A percentile compares a stretch with the other conserved stretches of the same genome.
These are phyloP conservation scores for Endocarpon pusillum DNA, from an alignment of 495 filamentous ascomycete species.

Conservation along the genomic window DNA sequence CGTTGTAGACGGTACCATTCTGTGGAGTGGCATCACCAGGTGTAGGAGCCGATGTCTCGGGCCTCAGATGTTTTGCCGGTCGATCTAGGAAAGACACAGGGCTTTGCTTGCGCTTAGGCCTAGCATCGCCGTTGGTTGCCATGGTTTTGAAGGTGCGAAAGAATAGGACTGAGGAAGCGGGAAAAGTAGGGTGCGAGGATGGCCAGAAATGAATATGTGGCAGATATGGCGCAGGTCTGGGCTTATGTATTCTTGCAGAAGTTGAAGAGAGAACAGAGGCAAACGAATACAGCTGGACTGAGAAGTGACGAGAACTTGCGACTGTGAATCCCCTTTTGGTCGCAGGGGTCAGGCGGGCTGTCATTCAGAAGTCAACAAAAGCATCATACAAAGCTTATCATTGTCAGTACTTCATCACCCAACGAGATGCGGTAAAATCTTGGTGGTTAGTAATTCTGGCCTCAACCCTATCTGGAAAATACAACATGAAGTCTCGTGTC, in stretches of 20 bases:
- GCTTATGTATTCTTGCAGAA: slow-evolving; percentile 1
- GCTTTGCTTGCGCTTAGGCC: slow-evolving; percentile 45
- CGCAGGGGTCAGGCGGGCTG: slow-evolving; percentile 11
- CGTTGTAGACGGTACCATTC: slow-evolving; percentile 30
- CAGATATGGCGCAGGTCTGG: slow-evolving; percentile 3
- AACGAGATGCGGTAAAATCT: too few relatives aligned
- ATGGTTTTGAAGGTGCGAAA: slow-evolving; percentile 16
- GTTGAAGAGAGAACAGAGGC: not conserved
- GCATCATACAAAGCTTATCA: too few relatives aligned
- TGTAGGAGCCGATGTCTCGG: slow-evolving; percentile 25
- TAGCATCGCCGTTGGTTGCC: slow-evolving; percentile 33
- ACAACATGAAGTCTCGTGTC: too few relatives aligned
- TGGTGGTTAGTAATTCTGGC: too few relatives aligned
- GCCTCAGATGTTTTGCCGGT: slow-evolving; percentile 38
- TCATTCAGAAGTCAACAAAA: slow-evolving; percentile 20
- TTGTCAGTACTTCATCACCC: too few relatives aligned
- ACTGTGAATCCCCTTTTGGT: slow-evolving; percentile 20
- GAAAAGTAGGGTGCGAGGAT: not conserved
- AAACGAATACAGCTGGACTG: slow-evolving; percentile 2
- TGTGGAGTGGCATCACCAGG: slow-evolving; percentile 28
- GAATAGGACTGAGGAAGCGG: slow-evolving; percentile 1
- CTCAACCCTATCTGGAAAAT: too few relatives aligned
- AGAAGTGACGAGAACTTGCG: too few relatives aligned
- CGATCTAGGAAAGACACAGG: slow-evolving; percentile 32
- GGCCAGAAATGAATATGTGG: not conserved